Evolutionary conservation across 83 land plant species (phyloP).

Genomic region (Picea engelmannii): DNA sequence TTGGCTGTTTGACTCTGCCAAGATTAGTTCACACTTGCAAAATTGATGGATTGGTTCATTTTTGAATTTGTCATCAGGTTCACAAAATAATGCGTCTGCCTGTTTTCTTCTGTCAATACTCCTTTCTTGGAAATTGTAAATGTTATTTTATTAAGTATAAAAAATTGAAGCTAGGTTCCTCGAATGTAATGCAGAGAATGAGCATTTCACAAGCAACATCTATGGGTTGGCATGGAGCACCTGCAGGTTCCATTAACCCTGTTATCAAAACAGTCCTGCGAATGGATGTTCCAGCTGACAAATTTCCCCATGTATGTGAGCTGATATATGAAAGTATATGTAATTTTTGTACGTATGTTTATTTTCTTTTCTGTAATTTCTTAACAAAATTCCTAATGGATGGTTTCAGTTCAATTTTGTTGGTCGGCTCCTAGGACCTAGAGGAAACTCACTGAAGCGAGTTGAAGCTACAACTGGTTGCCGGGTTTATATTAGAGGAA

Average conservation of each 20-base stretch:
- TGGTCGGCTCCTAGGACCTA: constrained; percentile 88
- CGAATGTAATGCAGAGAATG: constrained; percentile 31
- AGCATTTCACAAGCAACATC: constrained; percentile 35
- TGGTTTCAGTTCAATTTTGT: constrained; percentile 81
- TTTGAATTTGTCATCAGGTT: neutral
- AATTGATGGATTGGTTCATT: neutral
- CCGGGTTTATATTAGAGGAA: constrained; percentile 82
- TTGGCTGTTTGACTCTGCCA: neutral
- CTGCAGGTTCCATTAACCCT: constrained; percentile 57
- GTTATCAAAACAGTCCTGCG: constrained; percentile 81
- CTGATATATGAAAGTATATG: neutral
- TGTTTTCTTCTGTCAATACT: neutral
- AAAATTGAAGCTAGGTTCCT: neutral
- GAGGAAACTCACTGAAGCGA: constrained; percentile 92
- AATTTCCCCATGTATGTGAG: constrained; percentile 74
- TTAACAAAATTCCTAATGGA: neutral
- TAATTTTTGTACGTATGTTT: neutral
- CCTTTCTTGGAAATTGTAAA: neutral
- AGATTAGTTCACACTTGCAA: neutral
- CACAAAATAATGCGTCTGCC: no score
- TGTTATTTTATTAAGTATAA: neutral
- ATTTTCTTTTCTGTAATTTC: neutral
- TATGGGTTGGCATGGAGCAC: constrained; percentile 56
- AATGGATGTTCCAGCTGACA: constrained; percentile 88
- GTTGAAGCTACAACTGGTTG: constrained; percentile 85